Evolutionary conservation across 1,139 yeast species (phyloP).

Genomic region (Suhomyces kunorum): DNA sequence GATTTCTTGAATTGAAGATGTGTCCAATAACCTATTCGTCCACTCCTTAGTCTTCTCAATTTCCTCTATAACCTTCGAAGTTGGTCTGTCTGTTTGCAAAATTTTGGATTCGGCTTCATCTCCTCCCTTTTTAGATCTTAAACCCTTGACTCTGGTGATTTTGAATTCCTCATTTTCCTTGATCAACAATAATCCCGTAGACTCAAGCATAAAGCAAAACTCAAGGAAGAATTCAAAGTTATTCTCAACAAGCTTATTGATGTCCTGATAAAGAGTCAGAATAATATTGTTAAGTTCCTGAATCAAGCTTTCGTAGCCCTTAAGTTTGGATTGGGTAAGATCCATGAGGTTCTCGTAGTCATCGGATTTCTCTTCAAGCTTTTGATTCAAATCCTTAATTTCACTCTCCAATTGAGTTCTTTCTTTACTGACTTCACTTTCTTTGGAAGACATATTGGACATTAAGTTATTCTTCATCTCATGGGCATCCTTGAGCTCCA

Average conservation of each 20-base stretch:
- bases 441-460: constrained; percentile 67
- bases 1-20: not conserved
- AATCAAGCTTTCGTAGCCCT: constrained; percentile 31
- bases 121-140: constrained; percentile 44
- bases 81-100: constrained; percentile 25
- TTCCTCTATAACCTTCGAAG: constrained; percentile 33
- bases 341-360: constrained; percentile 57
- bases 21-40: constrained; percentile 29
- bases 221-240: constrained; percentile 40
- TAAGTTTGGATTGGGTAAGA: constrained; percentile 32
- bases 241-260: constrained; percentile 24
- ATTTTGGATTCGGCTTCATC: constrained; percentile 27
- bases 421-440: constrained; percentile 58
- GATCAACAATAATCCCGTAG: constrained; percentile 71
- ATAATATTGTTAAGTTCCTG: constrained; percentile 31
- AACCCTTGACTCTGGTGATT: constrained; percentile 70
- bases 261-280: constrained; percentile 21
- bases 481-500: constrained; percentile 33
- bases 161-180: constrained; percentile 42
- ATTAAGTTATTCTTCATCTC: constrained; percentile 60
- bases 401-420: constrained; percentile 52
- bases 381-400: constrained; percentile 39
- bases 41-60: constrained; percentile 30
- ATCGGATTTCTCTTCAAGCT: constrained; percentile 40
- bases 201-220: constrained; percentile 64